A percentile compares a stretch with the other conserved stretches of the same genome.
Conservation (phyloP, 1,284 basidiomycete genomes). For the Golubevia pallescens region DNA sequence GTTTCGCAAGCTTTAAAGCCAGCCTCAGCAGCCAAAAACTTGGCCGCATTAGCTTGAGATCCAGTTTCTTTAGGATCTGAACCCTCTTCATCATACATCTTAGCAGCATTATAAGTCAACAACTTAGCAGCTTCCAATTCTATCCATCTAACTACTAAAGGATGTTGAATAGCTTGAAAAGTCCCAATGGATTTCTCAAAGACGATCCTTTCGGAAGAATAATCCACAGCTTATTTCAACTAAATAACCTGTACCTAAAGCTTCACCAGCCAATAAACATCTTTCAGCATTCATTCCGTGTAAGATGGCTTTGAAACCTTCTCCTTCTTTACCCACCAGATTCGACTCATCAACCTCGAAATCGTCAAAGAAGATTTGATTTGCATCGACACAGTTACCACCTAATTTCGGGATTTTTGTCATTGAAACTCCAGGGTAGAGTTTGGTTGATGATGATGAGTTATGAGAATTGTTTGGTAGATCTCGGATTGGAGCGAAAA, state of each 20-base stretch:
- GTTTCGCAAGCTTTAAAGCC: slow-evolving; percentile 35
- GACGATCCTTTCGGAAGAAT: slow-evolving; percentile 28
- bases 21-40: slow-evolving; percentile 36
- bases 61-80: slow-evolving; percentile 17
- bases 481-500: slow-evolving; percentile 33
- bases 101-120: slow-evolving; percentile 34
- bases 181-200: slow-evolving; percentile 36
- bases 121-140: slow-evolving; percentile 32
- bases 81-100: slow-evolving; percentile 28
- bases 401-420: slow-evolving; percentile 65
- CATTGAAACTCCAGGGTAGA: slow-evolving; percentile 46
- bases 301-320: slow-evolving; percentile 63
- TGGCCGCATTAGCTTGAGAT: slow-evolving; percentile 40
- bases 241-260: slow-evolving; percentile 59
- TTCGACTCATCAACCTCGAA: slow-evolving; percentile 54
- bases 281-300: slow-evolving; percentile 65
- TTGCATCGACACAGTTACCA: slow-evolving; percentile 65
- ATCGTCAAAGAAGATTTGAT: slow-evolving; percentile 64
- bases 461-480: slow-evolving; percentile 19
- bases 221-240: slow-evolving; percentile 25
- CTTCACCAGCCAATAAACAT: slow-evolving; percentile 66
- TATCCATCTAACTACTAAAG: slow-evolving; percentile 29
- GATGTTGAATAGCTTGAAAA: slow-evolving; percentile 39
- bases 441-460: background rate
- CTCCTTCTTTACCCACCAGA: slow-evolving; percentile 64